Base-by-base conservation (phyloP, 202 grass and related monocot genomes). In the Saccharum hybrid region DNA sequence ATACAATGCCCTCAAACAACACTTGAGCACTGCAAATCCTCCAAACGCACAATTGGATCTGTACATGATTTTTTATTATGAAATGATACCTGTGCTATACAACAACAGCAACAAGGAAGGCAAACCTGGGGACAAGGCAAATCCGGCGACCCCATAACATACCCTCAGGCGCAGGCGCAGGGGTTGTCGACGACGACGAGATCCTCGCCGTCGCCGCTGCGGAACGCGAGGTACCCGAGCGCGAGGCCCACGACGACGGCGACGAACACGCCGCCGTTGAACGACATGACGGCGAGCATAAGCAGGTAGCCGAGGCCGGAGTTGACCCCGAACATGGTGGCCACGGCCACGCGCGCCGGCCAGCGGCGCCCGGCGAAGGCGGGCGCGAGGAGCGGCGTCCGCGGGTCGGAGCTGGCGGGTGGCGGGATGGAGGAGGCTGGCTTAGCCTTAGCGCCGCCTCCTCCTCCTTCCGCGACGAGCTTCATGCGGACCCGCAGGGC, bases 271-370 rank as follows among this genome's bases (percentile, higher is more conserved):
- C 93, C 96, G 72, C 70, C 89, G 90, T 99, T 99, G 89, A 99
- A 99, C 13, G 96, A 98, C 96, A 98, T 98, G 77, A 98, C 83
- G 74, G 91, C 89, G 41, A 98, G 88, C 96, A 98, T 98, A 74
- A 98, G 89, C 70, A 98, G 87, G 86, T 98, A 98, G 0, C 93
- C 96, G 6, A 98, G 80, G n/a, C 63, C 91, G 7, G 96, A 90
- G 88, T 96, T 94, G 48, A 98, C 83, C 26, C 89, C 91, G 73
- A 98, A 96, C 9, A 96, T 63, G 12, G 89, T 60, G 38, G 48
- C 85, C 15, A 86, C 86, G 14, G 78, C 83, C 23, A 75, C 22
- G 57, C 78, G 81, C 59, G 89, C 81, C 3, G 77, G 63, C 45
- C 10, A 64, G 78, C 82, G 83, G 77, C 83, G 83, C 0, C 79